Conservation (phyloP, 148 eudicot genomes). For the Dysphania ambrosioides region DNA sequence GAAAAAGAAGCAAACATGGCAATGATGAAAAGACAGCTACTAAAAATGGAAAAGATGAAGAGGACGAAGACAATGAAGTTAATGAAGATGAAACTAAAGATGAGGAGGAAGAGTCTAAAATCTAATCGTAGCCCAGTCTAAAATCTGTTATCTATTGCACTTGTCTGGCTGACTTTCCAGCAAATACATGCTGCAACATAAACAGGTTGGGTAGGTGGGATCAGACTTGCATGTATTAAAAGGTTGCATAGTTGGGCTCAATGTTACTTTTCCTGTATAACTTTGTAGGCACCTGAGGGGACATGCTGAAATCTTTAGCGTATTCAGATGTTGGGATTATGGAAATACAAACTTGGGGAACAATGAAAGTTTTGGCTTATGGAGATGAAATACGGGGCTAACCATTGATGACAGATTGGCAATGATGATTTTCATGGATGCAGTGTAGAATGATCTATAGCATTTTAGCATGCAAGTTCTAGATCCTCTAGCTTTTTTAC, state of each 20-base stretch:
- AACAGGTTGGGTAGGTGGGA: background rate
- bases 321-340: background rate
- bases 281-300: background rate
- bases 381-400: background rate
- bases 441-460: background rate
- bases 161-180: conserved; percentile 1
- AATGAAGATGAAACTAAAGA: conserved; percentile 22
- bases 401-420: background rate
- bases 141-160: background rate
- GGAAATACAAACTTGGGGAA: background rate
- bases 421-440: background rate
- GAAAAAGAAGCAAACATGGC: conserved; percentile 45
- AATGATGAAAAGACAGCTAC: no score
- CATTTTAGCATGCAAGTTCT: background rate
- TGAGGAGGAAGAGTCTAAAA: conserved; percentile 23
- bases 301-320: no score
- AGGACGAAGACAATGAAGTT: conserved; percentile 5
- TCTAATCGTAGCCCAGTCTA: conserved; percentile 18
- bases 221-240: background rate
- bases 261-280: background rate
- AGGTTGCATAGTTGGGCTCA: background rate
- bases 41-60: no score
- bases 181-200: background rate
- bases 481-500: background rate
- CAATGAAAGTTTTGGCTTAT: background rate